Percentiles rank a stretch among this genome's conserved stretches.
Conservation (phyloP, 495 filamentous ascomycete genomes). For the Cercophora newfieldiana region DNA sequence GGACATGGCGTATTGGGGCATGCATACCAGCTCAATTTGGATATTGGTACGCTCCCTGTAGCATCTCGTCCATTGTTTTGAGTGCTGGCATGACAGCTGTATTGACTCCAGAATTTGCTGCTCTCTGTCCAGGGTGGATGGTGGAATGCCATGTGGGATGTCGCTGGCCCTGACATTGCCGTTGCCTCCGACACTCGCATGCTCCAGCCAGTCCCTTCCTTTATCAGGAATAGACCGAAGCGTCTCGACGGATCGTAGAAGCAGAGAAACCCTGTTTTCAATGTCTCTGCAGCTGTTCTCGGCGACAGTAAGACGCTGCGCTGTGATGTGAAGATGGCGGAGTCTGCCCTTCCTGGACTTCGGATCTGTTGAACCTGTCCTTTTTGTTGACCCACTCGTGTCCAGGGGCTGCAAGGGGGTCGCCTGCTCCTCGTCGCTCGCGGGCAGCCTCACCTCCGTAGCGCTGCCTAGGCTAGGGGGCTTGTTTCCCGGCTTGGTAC, state of each 20-base stretch:
- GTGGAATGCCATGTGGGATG: background rate
- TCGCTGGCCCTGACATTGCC: background rate
- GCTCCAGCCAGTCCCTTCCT: no score
- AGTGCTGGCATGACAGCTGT: background rate
- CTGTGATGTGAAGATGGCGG: background rate
- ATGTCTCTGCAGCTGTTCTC: conserved; percentile 2
- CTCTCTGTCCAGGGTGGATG: background rate
- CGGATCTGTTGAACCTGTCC: no score
- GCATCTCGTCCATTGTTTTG: background rate
- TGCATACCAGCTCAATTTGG: background rate
- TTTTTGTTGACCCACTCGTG: no score
- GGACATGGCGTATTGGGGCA: no score
- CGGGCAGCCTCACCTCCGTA: no score
- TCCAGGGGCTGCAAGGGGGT: no score
- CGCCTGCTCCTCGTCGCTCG: no score
- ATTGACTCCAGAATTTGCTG: background rate
- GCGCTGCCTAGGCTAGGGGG: no score
- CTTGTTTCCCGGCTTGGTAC: no score
- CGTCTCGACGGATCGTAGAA: background rate
- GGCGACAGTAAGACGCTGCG: background rate
- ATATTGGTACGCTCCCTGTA: background rate
- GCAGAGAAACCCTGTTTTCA: background rate
- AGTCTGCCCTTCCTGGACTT: no score
- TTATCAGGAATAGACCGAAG: background rate
- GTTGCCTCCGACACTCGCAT: no score